phyloP scores from a whole-genome alignment of 2,329 filamentous ascomycete species.

The Atkinsonella texensis region DNA sequence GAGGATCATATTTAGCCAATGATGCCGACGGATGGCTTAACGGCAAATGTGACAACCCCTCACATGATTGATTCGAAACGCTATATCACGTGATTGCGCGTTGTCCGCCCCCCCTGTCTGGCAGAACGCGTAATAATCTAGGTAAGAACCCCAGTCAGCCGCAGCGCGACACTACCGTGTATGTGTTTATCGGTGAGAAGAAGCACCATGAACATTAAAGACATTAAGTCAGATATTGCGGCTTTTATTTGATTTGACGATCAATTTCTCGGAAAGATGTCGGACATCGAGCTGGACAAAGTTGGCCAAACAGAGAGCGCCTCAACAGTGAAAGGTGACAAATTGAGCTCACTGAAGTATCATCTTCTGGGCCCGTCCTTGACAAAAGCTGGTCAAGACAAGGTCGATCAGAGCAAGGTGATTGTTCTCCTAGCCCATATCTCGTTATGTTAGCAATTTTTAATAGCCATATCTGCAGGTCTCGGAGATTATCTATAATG shows the following conservation, averaged over 20 bases:
- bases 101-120: neutral
- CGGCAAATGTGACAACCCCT: neutral
- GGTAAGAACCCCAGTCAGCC: neutral
- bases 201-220: neutral
- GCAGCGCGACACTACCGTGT: neutral
- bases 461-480: constrained; percentile 39
- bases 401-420: constrained; percentile 86
- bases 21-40: neutral
- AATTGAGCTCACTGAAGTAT: constrained; percentile 62
- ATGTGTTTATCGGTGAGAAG: neutral
- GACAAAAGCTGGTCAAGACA: constrained; percentile 86
- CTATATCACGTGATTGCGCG: constrained; percentile 6
- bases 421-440: constrained; percentile 7
- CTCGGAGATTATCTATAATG: constrained; percentile 92
- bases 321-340: constrained; percentile 20
- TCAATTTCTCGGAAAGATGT: neutral
- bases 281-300: neutral
- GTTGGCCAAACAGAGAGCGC: constrained; percentile 2
- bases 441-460: neutral
- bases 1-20: neutral
- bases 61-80: neutral
- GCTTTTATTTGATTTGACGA: neutral
- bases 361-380: constrained; percentile 80
- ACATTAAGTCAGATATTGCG: neutral
- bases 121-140: neutral